Evolutionary conservation across 805 yeast species (phyloP).

Genomic region (Spencermartinsiella europaea): DNA sequence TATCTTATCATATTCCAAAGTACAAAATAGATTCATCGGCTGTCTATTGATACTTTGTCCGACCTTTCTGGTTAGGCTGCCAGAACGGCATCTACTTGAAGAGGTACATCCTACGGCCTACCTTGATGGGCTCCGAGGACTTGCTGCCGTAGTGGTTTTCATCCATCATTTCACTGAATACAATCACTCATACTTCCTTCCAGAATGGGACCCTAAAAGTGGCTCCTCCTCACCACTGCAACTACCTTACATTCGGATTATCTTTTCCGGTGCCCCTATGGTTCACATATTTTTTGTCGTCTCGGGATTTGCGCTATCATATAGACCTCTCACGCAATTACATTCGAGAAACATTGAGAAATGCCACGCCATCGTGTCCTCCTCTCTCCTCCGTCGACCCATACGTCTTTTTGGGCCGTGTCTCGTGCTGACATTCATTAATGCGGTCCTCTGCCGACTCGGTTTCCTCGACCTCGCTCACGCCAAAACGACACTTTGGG

Average conservation of each 20-base stretch:
- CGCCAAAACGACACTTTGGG: neutral
- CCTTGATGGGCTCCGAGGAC: constrained; percentile 3
- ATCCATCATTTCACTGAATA: constrained; percentile 1
- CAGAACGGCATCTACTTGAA: no score
- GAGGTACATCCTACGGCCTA: constrained; percentile 1
- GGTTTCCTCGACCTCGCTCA: neutral
- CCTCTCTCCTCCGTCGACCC: constrained; percentile 1
- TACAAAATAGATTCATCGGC: no score
- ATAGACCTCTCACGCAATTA: neutral
- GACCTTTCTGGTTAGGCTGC: no score
- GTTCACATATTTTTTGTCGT: constrained; percentile 4
- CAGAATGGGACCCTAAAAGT: neutral
- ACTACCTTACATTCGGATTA: constrained; percentile 1
- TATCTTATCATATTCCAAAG: no score
- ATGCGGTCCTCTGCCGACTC: neutral
- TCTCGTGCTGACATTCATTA: constrained; percentile 1
- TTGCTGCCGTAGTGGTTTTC: constrained; percentile 1
- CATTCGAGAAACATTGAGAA: neutral
- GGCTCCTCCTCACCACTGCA: constrained; percentile 2
- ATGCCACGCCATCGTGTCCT: neutral
- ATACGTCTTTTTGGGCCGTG: constrained; percentile 3
- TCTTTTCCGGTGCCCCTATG: constrained; percentile 3
- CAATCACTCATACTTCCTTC: neutral
- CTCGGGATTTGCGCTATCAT: constrained; percentile 4
- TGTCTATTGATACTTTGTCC: no score